phyloP scores from a whole-genome alignment of 768 basidiomycete genomes.

The Favolaschia claudopus region DNA sequence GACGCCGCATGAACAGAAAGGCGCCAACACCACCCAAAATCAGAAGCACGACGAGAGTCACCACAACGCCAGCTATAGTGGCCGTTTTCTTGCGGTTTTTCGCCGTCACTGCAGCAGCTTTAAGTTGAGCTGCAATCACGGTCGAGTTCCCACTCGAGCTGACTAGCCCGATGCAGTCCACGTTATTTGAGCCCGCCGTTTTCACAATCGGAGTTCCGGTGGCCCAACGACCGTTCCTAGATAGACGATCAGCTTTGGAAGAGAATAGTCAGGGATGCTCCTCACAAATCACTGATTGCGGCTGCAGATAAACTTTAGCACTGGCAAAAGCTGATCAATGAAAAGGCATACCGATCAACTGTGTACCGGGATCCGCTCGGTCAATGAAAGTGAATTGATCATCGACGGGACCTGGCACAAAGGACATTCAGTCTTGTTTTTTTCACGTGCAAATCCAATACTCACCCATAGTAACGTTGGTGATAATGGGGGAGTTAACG shows the following conservation, averaged over 20 bases:
- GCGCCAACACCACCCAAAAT: conserved; percentile 28
- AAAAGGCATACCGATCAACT: conserved; percentile 45
- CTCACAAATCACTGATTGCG: conserved; percentile 50
- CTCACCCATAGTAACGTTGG: conserved; percentile 45
- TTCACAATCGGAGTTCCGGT: conserved; percentile 37
- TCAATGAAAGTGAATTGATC: conserved; percentile 47
- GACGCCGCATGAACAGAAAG: conserved; percentile 27
- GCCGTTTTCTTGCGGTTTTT: conserved; percentile 26
- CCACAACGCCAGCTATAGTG: conserved; percentile 40
- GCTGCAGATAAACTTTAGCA: conserved; percentile 32
- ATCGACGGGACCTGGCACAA: conserved; percentile 23
- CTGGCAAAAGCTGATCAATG: not conserved
- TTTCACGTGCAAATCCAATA: not conserved
- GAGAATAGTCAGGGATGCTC: conserved; percentile 34
- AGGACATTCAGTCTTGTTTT: not conserved
- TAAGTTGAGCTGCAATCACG: conserved; percentile 24
- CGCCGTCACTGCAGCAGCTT: conserved; percentile 21
- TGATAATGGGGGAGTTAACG: conserved; percentile 41
- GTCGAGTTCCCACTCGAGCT: conserved; percentile 37
- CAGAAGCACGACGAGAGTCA: conserved; percentile 38
- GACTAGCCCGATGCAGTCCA: conserved; percentile 39
- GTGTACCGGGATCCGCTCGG: conserved; percentile 39
- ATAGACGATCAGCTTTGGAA: not conserved
- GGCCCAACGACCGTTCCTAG: conserved; percentile 49
- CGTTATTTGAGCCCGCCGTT: conserved; percentile 40